Evolutionary conservation across 2,329 filamentous ascomycete species (phyloP).

Genomic region (Colletotrichum falcatum): DNA sequence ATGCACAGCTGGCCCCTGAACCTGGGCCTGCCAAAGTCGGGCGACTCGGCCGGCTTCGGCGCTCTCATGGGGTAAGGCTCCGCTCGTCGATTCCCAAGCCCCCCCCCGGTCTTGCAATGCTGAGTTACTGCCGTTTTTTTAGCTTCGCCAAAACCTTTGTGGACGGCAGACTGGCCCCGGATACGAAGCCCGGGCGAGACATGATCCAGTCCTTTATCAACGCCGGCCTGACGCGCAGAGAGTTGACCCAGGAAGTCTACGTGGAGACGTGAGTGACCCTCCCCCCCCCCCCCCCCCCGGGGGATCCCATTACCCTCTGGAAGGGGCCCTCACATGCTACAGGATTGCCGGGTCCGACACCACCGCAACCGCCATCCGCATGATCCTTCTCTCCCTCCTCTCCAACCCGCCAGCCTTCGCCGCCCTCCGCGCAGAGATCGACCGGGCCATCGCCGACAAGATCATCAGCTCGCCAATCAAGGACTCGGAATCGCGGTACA

Average conservation of each 20-base stretch:
- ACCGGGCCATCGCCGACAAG: constrained; percentile 45
- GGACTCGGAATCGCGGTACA: constrained; percentile 51
- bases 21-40: constrained; percentile 43
- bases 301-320: not conserved
- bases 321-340: not conserved
- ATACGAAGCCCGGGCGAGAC: constrained; percentile 46
- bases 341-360: constrained; percentile 53
- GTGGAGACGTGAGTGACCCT: constrained; percentile 35
- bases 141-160: constrained; percentile 48
- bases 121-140: not conserved
- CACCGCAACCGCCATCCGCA: constrained; percentile 53
- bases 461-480: constrained; percentile 44
- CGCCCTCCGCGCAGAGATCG: constrained; percentile 62
- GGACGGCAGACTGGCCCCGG: constrained; percentile 45
- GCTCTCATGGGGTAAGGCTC: constrained; percentile 43
- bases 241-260: constrained; percentile 47
- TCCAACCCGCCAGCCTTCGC: constrained; percentile 60
- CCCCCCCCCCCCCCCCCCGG: too few species aligned
- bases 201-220: constrained; percentile 50
- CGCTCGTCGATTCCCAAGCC: not conserved
- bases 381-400: constrained; percentile 63
- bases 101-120: not conserved
- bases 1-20: constrained; percentile 43
- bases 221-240: constrained; percentile 45
- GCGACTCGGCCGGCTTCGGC: constrained; percentile 52